Evolutionary conservation across 306 rosid genomes (phyloP).

Genomic region (Quercus cerris): DNA sequence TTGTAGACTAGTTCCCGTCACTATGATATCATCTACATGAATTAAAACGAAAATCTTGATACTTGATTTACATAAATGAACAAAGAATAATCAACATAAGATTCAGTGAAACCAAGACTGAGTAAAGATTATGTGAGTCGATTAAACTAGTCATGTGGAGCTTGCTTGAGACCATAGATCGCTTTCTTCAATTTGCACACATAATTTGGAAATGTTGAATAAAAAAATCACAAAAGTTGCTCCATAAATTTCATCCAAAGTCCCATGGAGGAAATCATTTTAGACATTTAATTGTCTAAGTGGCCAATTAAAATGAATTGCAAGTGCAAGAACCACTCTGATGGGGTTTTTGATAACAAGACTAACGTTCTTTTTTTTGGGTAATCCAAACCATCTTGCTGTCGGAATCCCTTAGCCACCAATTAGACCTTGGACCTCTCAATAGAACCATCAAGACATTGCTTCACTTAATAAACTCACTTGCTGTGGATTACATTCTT

Average conservation of each 20-base stretch:
- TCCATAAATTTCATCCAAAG: not conserved
- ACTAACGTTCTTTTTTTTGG: not conserved
- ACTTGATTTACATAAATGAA: not conserved
- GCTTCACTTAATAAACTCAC: not conserved
- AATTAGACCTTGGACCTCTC: not conserved
- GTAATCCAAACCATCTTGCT: not conserved
- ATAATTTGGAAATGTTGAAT: not conserved
- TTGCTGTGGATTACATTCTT: not conserved
- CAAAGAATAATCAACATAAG: not conserved
- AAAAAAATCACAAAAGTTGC: not conserved
- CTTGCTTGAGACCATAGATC: too few species aligned
- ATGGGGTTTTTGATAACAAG: not conserved
- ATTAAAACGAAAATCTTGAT: not conserved
- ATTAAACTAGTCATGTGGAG: not conserved
- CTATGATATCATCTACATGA: not conserved
- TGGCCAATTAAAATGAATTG: too few species aligned
- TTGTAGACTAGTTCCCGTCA: not conserved
- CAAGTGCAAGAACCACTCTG: not conserved
- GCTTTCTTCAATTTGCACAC: not conserved
- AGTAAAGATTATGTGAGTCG: not conserved
- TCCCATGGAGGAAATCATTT: not conserved
- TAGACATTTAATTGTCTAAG: too few species aligned
- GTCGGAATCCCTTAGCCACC: not conserved
- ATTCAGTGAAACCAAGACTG: not conserved
- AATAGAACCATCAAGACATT: too few species aligned